Evolutionary conservation across 2,329 filamentous ascomycete genomes (phyloP).

Genomic region (Elsinoe batatas): DNA sequence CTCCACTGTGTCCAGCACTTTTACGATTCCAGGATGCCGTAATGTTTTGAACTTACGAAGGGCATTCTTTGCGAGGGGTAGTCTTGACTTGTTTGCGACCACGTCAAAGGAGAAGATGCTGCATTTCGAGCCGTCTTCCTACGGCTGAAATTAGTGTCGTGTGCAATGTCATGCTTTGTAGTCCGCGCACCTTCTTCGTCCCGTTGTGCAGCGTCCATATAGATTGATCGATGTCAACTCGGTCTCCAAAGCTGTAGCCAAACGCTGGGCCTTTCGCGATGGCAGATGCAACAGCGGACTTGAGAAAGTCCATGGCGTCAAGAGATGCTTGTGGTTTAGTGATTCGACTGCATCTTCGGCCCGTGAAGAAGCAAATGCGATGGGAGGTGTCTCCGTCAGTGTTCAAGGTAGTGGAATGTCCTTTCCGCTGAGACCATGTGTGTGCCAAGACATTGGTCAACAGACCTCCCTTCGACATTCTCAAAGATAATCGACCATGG

Average conservation of each 20-base stretch:
- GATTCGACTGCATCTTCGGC: no score
- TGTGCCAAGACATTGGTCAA: not conserved
- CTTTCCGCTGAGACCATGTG: not conserved
- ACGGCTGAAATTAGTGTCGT: slow-evolving; percentile 15
- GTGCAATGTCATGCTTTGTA: slow-evolving; percentile 9
- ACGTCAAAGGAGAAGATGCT: slow-evolving; percentile 97
- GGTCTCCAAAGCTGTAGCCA: slow-evolving; percentile 85
- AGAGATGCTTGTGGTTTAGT: not conserved
- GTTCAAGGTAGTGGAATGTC: not conserved
- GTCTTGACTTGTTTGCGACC: slow-evolving; percentile 62
- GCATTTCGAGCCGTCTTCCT: slow-evolving; percentile 92
- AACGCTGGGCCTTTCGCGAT: slow-evolving; percentile 92
- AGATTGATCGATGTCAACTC: slow-evolving; percentile 82
- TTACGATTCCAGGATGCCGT: slow-evolving; percentile 88
- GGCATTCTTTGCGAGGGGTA: slow-evolving; percentile 86
- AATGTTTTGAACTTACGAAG: slow-evolving; percentile 87
- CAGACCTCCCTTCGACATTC: not conserved
- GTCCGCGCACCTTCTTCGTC: slow-evolving; percentile 62
- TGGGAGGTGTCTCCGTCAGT: no score
- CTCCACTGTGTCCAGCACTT: slow-evolving; percentile 89
- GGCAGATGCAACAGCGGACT: slow-evolving; percentile 91
- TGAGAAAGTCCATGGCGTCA: slow-evolving; percentile 64
- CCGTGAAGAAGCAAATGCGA: no score
- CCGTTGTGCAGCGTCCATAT: slow-evolving; percentile 97
- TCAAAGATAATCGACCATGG: not conserved